Evolutionary conservation across 2,329 filamentous ascomycete species (phyloP), one percentile per base, ranked within the genome.

Genomic region (Scytalidium lignicola): DNA sequence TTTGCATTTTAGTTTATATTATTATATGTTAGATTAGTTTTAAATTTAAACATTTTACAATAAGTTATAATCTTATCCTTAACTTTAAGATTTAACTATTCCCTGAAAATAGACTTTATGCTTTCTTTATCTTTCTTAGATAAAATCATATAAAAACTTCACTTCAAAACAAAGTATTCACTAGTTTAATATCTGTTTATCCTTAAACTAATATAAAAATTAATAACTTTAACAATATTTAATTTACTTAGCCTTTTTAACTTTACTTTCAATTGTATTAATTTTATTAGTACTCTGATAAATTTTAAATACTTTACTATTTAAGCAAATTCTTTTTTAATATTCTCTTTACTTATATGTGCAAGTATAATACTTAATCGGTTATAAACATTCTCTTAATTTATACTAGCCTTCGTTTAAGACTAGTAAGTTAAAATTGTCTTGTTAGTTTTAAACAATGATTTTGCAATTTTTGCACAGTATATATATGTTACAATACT

Each of bases 251-350:
- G 71, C 47, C 79, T 74, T 51, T 80, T 77, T 2, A 95, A 71
- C 15, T 90, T 77, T 40, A 78, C 75, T 48, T 78, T 80, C 52
- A 95, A 70, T 58, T 93, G 87, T 28, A 85, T 82, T 15, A 82
- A 81, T 46, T 86, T 84, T 56, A 90, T 78, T 2, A 96, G 74
- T 42, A 87, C 85, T 0, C 89, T 88, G 1, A 95, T 86, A 60
- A 95, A 96, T 29, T 89, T 88, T 45, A 95, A 80, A 65, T 96
- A 90, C 15, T 86, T 86, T 0, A 85, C 83, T 3, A 91, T 80
- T 83, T 88, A 95, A 17, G 76, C 79, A 57, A 89, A 86, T 1
- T 88, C 88, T 48, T 82, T 77, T 2, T 83, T 83, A 2, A 81
- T 76, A 40, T 75, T 80, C 13, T 77, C 76, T 7, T 75, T 70